Evolutionary conservation across 1,139 yeast species (phyloP).

Genomic region (Saccharomyces hybrid): DNA sequence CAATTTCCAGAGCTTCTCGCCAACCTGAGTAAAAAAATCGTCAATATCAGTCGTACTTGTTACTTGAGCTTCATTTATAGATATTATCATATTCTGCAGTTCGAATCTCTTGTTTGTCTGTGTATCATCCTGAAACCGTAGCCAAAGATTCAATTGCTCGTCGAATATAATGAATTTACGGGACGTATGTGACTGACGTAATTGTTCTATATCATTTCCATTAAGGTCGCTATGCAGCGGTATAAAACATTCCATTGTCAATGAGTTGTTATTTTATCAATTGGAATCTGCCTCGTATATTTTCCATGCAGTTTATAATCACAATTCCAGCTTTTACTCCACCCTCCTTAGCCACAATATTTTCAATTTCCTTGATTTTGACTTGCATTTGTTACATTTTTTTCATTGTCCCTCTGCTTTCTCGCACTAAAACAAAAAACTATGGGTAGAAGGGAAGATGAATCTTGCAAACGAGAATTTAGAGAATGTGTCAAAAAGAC

Average conservation of each 20-base stretch:
- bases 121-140: constrained; percentile 6
- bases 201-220: constrained; percentile 3
- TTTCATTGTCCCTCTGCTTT: not conserved
- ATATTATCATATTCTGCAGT: constrained; percentile 13
- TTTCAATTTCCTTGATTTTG: not conserved
- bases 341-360: not conserved
- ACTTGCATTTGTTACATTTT: not conserved
- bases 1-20: constrained; percentile 13
- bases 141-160: constrained; percentile 20
- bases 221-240: constrained; percentile 13
- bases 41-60: constrained; percentile 10
- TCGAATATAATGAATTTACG: constrained; percentile 28
- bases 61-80: constrained; percentile 27
- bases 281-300: not conserved
- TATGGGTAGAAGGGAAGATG: not conserved
- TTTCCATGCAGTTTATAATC: not conserved
- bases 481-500: not conserved
- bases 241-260: constrained; percentile 18
- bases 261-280: not conserved
- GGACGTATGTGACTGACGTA: constrained; percentile 12
- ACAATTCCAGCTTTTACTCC: not conserved
- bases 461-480: not conserved
- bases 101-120: not conserved
- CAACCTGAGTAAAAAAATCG: constrained; percentile 4
- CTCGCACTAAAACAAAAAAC: not conserved